Evolutionary conservation across 805 yeast species (phyloP).

Genomic region (Kregervanrija delftensis): DNA sequence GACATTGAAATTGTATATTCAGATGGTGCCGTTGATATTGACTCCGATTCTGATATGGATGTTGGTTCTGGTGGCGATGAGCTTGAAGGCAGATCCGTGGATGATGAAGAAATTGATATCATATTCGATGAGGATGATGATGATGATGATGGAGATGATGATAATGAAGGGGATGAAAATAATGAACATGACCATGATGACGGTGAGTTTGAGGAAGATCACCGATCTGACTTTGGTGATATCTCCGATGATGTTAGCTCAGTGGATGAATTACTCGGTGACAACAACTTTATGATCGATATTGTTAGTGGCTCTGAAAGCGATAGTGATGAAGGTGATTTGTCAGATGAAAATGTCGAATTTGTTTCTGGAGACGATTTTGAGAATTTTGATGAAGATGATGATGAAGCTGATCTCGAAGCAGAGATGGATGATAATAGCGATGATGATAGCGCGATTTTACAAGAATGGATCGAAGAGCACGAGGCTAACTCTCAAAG

Average conservation of each 20-base stretch:
- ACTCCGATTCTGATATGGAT: constrained; percentile 18
- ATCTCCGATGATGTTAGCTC: constrained; percentile 9
- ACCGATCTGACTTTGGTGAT: constrained; percentile 3
- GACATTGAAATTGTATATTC: constrained; percentile 11
- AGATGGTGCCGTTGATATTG: constrained; percentile 6
- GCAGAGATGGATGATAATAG: constrained; percentile 13
- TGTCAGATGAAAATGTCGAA: constrained; percentile 20
- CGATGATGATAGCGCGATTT: constrained; percentile 25
- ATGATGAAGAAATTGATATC: constrained; percentile 25
- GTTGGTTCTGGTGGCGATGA: constrained; percentile 22
- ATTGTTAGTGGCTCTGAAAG: constrained; percentile 15
- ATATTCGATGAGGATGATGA: constrained; percentile 21
- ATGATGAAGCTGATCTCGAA: constrained; percentile 13
- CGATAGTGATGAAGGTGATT: constrained; percentile 16
- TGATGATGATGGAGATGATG: constrained; percentile 28
- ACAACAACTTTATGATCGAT: constrained; percentile 22
- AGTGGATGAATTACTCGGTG: constrained; percentile 20
- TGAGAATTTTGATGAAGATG: constrained; percentile 14
- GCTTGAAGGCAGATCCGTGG: constrained; percentile 22
- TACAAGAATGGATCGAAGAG: constrained; percentile 28
- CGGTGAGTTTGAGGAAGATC: neutral
- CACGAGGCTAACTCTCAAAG: constrained; percentile 20
- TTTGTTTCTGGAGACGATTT: neutral
- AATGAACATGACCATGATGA: constrained; percentile 17
- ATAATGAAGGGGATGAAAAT: constrained; percentile 1